These are phyloP conservation scores for Ascochyta viciae-villosae DNA, from an alignment of 2,329 filamentous ascomycete species.

Conservation along the genomic window DNA sequence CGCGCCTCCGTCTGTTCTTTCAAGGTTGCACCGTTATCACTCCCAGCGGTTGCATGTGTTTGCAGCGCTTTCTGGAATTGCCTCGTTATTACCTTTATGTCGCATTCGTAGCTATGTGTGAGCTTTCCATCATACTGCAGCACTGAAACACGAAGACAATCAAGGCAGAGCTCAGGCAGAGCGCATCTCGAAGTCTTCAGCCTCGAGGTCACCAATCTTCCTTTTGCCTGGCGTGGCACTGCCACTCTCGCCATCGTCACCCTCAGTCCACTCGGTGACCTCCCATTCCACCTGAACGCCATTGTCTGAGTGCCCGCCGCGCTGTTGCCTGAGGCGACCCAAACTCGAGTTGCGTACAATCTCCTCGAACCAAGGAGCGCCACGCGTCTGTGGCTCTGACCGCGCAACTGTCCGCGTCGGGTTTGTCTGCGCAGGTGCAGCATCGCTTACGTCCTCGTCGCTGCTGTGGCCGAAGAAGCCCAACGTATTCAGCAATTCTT, in stretches of 20 bases:
- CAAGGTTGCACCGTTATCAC: slow-evolving; percentile 23
- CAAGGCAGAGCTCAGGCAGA: slow-evolving; percentile 24
- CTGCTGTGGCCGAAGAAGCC: slow-evolving; percentile 64
- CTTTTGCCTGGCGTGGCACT: slow-evolving; percentile 38
- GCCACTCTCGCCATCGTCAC: slow-evolving; percentile 45
- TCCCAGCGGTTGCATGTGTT: slow-evolving; percentile 21
- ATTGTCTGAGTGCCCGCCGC: slow-evolving; percentile 69
- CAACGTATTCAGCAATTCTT: slow-evolving; percentile 75
- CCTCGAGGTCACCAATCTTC: slow-evolving; percentile 43
- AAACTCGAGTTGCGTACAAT: slow-evolving; percentile 78
- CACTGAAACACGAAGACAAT: slow-evolving; percentile 12
- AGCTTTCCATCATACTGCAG: slow-evolving; percentile 31
- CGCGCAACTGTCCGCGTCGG: slow-evolving; percentile 23
- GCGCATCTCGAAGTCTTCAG: slow-evolving; percentile 42
- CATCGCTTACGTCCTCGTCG: slow-evolving; percentile 33
- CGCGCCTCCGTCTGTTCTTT: slow-evolving; percentile 16
- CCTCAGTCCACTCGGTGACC: slow-evolving; percentile 70
- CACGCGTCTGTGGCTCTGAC: slow-evolving; percentile 49
- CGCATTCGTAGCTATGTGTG: slow-evolving; percentile 30
- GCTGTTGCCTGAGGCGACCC: slow-evolving; percentile 69
- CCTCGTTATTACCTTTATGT: slow-evolving; percentile 13
- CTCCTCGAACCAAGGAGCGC: slow-evolving; percentile 85
- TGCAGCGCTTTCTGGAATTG: slow-evolving; percentile 10
- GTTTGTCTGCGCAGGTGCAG: slow-evolving; percentile 21
- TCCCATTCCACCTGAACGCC: slow-evolving; percentile 80